Conservation (phyloP, 140 eudicot genomes). For the Oenanthe javanica region DNA sequence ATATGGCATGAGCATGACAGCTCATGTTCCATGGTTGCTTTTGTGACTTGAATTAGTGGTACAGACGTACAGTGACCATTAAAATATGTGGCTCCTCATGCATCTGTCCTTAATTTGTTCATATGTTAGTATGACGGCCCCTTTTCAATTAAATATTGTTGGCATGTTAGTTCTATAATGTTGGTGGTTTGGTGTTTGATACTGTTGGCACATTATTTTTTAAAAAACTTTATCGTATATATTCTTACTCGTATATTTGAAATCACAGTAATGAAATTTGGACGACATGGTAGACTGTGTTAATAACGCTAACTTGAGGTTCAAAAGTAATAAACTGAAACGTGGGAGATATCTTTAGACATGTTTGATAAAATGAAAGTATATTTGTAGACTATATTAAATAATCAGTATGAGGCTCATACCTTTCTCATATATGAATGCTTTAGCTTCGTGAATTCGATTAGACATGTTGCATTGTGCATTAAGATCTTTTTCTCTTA, state of each 20-base stretch:
- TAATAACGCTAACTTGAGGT: not conserved
- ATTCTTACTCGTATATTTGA: too few species aligned
- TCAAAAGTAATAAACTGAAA: not conserved
- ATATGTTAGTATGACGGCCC: not conserved
- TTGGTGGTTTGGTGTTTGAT: not conserved
- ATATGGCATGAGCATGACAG: not conserved
- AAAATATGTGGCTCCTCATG: not conserved
- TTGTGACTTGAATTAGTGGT: not conserved
- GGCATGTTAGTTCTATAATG: not conserved
- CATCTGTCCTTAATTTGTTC: not conserved
- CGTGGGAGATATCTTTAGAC: not conserved
- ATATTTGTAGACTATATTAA: not conserved
- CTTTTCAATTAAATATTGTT: not conserved
- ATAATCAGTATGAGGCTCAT: not conserved
- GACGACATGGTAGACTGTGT: not conserved
- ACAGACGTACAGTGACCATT: not conserved
- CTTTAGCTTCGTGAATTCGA: not conserved
- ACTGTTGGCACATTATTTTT: not conserved
- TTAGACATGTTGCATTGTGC: not conserved
- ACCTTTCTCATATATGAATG: not conserved
- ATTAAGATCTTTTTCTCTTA: not conserved
- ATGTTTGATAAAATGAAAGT: not conserved
- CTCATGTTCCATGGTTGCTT: not conserved
- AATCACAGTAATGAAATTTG: not conserved
- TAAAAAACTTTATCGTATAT: too few species aligned